These are phyloP conservation scores for Aspergillus affinis DNA, from an alignment of 495 filamentous ascomycete genomes.

Conservation along the genomic window DNA sequence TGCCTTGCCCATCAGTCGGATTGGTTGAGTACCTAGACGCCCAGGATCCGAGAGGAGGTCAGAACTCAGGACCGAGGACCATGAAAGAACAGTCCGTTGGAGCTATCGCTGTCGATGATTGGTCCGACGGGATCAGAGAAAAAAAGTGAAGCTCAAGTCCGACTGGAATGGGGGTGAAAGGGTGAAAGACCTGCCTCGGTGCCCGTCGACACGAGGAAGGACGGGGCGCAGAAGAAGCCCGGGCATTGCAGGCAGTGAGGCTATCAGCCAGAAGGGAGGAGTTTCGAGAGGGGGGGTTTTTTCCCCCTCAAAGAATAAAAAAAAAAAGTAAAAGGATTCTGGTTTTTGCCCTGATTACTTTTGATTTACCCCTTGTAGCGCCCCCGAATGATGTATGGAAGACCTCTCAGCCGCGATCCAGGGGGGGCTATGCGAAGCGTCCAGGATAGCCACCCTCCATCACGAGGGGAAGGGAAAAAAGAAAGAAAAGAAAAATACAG, in stretches of 20 bases:
- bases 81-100: neutral
- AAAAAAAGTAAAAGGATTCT: no score
- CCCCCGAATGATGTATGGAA: neutral
- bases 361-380: conserved; percentile 1
- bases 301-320: neutral
- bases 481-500: no score
- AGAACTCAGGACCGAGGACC: neutral
- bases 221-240: conserved; percentile 5
- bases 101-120: neutral
- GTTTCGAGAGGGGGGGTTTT: neutral
- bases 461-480: neutral
- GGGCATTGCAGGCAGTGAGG: neutral
- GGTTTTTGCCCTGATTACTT: neutral
- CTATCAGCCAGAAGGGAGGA: neutral
- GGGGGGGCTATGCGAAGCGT: neutral
- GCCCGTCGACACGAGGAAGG: neutral
- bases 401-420: neutral
- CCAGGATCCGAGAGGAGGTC: neutral
- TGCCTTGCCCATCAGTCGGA: neutral
- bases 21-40: conserved; percentile 1
- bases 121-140: neutral
- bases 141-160: neutral
- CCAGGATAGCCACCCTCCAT: neutral
- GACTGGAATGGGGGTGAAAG: neutral
- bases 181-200: neutral